phyloP scores from a whole-genome alignment of 257 asterid species.

The Solanum sparsipilum region DNA sequence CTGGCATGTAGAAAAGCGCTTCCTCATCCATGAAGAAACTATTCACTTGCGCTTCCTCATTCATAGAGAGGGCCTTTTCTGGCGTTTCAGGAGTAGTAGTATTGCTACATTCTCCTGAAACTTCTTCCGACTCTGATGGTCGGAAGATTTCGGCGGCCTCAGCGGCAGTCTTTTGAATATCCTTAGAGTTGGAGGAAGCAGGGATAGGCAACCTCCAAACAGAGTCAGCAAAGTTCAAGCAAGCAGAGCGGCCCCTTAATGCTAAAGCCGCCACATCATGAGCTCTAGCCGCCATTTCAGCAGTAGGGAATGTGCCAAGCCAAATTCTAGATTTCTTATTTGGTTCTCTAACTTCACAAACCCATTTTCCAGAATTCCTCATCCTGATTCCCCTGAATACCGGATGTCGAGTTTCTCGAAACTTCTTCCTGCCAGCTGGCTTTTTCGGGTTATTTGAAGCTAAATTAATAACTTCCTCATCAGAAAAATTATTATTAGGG shows the following conservation, averaged over 20 bases:
- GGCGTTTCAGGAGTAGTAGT: neutral
- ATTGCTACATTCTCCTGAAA: neutral
- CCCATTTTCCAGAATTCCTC: slow-evolving; percentile 56
- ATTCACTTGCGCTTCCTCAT: neutral
- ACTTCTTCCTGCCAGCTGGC: slow-evolving; percentile 49
- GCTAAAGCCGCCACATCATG: slow-evolving; percentile 68
- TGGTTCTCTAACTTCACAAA: slow-evolving; percentile 53
- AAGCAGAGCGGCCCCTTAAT: slow-evolving; percentile 44
- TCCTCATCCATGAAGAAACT: slow-evolving; percentile 34
- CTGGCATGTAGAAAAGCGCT: slow-evolving; percentile 29
- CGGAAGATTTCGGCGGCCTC: slow-evolving; percentile 43
- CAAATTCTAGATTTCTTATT: slow-evolving; percentile 55
- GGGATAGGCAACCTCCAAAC: slow-evolving; percentile 43
- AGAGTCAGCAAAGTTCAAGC: slow-evolving; percentile 56
- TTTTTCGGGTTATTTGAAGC: slow-evolving; percentile 63
- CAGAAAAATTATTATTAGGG: neutral
- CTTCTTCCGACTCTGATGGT: neutral
- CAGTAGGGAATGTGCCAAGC: slow-evolving; percentile 57
- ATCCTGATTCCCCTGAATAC: slow-evolving; percentile 46
- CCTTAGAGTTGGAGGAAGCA: slow-evolving; percentile 31
- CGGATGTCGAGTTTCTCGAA: slow-evolving; percentile 59
- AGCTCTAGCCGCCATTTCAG: slow-evolving; percentile 65
- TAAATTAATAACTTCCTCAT: slow-evolving; percentile 8
- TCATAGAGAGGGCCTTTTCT: neutral
- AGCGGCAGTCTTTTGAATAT: slow-evolving; percentile 41